Conservation (phyloP, 371 early-diverging fungal genomes). For the Apophysomyces elegans region DNA sequence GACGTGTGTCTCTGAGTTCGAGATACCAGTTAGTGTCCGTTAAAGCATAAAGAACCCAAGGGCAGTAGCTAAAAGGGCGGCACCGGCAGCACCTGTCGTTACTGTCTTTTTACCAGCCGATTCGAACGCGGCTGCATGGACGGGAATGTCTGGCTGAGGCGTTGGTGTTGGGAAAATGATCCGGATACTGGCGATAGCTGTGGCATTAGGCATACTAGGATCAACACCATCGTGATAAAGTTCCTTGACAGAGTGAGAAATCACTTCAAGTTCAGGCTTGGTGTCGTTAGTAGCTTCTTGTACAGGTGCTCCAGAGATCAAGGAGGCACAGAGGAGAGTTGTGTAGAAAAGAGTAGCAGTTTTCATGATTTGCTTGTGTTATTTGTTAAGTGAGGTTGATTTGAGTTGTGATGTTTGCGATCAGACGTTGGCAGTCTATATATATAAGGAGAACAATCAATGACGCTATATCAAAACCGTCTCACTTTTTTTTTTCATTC, state of each 20-base stretch:
- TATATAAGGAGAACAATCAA: neutral
- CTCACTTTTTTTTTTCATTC: neutral
- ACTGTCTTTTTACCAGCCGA: neutral
- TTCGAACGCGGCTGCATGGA: neutral
- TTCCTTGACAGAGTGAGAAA: neutral
- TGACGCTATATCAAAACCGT: neutral
- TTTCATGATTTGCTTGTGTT: neutral
- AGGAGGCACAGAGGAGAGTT: constrained; percentile 1
- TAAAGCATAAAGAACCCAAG: neutral
- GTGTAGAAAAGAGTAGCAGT: neutral
- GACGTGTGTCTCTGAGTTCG: no score
- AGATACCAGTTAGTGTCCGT: neutral
- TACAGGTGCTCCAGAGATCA: constrained; percentile 2
- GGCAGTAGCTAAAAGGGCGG: neutral
- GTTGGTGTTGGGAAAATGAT: constrained; percentile 10
- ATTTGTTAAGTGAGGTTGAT: neutral
- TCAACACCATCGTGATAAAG: neutral
- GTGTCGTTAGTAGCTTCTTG: neutral
- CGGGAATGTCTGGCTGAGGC: neutral
- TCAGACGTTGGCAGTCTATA: neutral
- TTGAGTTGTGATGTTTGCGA: neutral
- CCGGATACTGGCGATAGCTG: constrained; percentile 1
- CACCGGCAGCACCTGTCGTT: neutral
- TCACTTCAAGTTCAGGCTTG: neutral
- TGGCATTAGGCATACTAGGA: constrained; percentile 5